These are phyloP conservation scores for Cenchrus fungigraminus DNA, from an alignment of 176 grass and related monocot genomes.

Conservation along the genomic window DNA sequence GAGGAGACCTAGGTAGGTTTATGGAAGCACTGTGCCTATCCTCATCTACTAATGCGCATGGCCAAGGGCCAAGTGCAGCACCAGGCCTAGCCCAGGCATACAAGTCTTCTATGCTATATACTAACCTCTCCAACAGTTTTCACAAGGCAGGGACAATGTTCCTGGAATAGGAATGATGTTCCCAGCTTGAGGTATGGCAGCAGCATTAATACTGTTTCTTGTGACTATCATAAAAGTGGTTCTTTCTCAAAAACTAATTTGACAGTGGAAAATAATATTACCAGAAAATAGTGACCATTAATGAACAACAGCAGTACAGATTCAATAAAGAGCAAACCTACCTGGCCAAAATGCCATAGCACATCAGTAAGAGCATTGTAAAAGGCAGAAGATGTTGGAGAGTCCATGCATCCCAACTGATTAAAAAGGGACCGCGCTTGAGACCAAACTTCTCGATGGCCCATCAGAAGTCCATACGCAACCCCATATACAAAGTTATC, in stretches of 20 bases:
- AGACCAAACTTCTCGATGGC: conserved; percentile 76
- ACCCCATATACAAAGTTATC: conserved; percentile 95
- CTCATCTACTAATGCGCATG: too few relatives aligned
- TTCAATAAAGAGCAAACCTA: conserved; percentile 40
- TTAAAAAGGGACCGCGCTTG: conserved; percentile 77
- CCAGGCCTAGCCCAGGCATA: too few relatives aligned
- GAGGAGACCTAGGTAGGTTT: too few relatives aligned
- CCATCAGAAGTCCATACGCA: conserved; percentile 89
- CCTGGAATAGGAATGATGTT: too few relatives aligned
- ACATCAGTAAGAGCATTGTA: conserved; percentile 99
- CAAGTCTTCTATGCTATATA: too few relatives aligned
- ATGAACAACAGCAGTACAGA: conserved; percentile 12
- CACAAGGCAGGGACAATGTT: neutral
- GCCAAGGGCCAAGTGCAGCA: too few relatives aligned
- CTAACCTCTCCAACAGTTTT: too few relatives aligned
- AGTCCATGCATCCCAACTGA: conserved; percentile 82
- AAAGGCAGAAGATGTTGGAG: conserved; percentile 92
- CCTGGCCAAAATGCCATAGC: conserved; percentile 99
- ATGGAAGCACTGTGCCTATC: too few relatives aligned
- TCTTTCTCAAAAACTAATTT: conserved; percentile 12
- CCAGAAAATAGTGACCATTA: neutral
- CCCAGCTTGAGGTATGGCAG: neutral
- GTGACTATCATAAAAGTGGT: neutral
- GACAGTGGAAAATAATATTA: conserved; percentile 11
- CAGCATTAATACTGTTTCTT: neutral